Base-by-base conservation (phyloP, 495 filamentous ascomycete species). In the Lophiostoma macrostomum region DNA sequence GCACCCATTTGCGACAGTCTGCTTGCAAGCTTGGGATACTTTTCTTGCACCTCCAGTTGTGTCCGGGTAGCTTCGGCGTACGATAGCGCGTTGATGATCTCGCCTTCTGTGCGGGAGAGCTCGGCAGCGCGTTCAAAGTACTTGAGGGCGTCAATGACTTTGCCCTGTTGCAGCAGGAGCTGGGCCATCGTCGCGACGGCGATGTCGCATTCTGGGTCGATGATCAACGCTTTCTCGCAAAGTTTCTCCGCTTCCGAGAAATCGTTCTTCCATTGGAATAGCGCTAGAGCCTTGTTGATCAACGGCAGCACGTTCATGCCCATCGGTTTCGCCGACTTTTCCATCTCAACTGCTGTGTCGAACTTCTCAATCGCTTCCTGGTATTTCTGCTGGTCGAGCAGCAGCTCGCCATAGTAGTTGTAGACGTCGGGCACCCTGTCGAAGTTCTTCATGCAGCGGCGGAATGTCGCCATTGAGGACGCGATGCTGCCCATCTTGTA, bases 401-500 rank as follows among this genome's bases (percentile, higher is more conserved):
- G 77, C n/a, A 99, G 80, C 72, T 99, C 93, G 65, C 93, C 93
- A 59, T 94, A 97, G 80, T 97, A 99, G 76, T 99, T 99, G 76
- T 97, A 99, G 2, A 99, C 93, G 67, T 99, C 93, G 4, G 93
- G 91, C 7, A 91, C 89, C 58, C 88, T 87, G 57, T 90, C 87
- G 64, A 99, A 99, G 72, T 94, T 95, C 86, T 97, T 99, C 64
- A 96, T 91, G 66, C 90, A 95, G 25, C 91, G 79, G 54, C 93
- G 79, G 82, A 99, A 99, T 5, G 94, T 97, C 12, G 94, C 90
- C 90, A 96, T 97, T 22, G 91, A 95, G 5, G 91, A 96, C 3
- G 93, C 93, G 40, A 97, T 86, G 8, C 90, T 96, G 50, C 93
- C 94, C 89, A 96, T 94, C 83, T 99, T 99, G 74, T 99, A 99